Conservation (phyloP, 163 green algal species). For the Scenedesmus sp. region DNA sequence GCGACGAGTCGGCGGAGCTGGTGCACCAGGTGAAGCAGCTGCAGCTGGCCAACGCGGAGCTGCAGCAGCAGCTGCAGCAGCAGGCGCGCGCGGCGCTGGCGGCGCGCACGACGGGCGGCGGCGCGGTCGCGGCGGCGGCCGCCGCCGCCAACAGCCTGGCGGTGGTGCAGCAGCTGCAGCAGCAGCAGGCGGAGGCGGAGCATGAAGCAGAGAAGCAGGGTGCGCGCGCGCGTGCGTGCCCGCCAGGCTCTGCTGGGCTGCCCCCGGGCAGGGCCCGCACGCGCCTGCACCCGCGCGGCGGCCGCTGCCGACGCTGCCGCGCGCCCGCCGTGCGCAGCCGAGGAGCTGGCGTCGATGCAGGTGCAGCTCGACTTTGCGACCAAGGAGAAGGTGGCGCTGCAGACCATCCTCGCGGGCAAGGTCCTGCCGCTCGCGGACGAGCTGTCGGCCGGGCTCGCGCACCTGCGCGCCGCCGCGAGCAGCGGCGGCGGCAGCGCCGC, state of each 20-base stretch:
- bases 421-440: slow-evolving; percentile 55
- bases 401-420: slow-evolving; percentile 86
- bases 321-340: slow-evolving; percentile 1
- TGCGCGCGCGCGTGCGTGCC: neutral
- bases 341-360: slow-evolving; percentile 12
- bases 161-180: slow-evolving; percentile 44
- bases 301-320: no score
- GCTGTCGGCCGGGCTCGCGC: slow-evolving; percentile 20
- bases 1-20: slow-evolving; percentile 32
- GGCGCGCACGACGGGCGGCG: neutral
- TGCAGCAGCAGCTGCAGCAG: slow-evolving; percentile 54
- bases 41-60: slow-evolving; percentile 48
- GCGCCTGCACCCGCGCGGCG: no score
- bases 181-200: slow-evolving; percentile 28
- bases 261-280: no score
- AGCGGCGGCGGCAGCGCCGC: neutral
- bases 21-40: slow-evolving; percentile 56
- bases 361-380: slow-evolving; percentile 33
- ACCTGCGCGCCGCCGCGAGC: neutral
- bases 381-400: slow-evolving; percentile 80
- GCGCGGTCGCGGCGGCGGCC: slow-evolving; percentile 1
- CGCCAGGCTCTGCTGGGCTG: no score
- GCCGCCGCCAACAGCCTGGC: slow-evolving; percentile 12
- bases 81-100: slow-evolving; percentile 18
- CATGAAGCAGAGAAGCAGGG: slow-evolving; percentile 23